phyloP scores from a whole-genome alignment of 2,329 filamentous ascomycete genomes.

The Colletotrichum cereale region DNA sequence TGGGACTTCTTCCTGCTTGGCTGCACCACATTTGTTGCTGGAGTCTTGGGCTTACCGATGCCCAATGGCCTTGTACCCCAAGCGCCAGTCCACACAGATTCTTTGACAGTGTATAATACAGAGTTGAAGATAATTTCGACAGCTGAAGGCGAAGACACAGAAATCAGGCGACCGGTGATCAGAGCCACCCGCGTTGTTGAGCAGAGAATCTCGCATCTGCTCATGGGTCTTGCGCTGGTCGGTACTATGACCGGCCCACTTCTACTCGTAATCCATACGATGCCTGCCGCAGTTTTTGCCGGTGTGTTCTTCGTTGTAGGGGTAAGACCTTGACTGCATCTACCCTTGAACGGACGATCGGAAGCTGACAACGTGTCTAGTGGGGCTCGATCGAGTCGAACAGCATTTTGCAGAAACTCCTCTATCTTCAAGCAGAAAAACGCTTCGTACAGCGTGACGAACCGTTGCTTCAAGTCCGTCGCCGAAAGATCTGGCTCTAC shows the following conservation, averaged over 20 bases:
- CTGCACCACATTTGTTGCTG: constrained; percentile 65
- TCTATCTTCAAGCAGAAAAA: constrained; percentile 51
- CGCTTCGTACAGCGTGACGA: constrained; percentile 62
- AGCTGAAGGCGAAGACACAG: constrained; percentile 53
- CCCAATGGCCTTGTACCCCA: constrained; percentile 70
- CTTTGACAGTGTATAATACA: constrained; percentile 58
- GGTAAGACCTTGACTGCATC: constrained; percentile 50
- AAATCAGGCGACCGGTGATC: constrained; percentile 58
- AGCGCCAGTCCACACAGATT: constrained; percentile 70
- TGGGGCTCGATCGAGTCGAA: constrained; percentile 64
- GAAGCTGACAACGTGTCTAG: constrained; percentile 40
- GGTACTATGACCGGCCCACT: constrained; percentile 51
- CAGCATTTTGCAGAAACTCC: constrained; percentile 63
- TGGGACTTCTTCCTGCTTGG: constrained; percentile 72
- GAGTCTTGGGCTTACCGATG: constrained; percentile 67
- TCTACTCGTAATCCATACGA: constrained; percentile 64
- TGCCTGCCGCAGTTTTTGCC: constrained; percentile 65
- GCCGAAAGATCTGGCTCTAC: constrained; percentile 61
- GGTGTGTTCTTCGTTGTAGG: constrained; percentile 72
- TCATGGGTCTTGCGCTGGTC: constrained; percentile 65
- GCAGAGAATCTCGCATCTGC: constrained; percentile 67
- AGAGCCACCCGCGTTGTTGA: constrained; percentile 64
- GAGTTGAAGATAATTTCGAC: constrained; percentile 55
- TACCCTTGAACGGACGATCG: not conserved
- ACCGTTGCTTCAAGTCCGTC: constrained; percentile 57